Conservation (phyloP, 2,329 filamentous ascomycete species). For the Alternaria postmessia region DNA sequence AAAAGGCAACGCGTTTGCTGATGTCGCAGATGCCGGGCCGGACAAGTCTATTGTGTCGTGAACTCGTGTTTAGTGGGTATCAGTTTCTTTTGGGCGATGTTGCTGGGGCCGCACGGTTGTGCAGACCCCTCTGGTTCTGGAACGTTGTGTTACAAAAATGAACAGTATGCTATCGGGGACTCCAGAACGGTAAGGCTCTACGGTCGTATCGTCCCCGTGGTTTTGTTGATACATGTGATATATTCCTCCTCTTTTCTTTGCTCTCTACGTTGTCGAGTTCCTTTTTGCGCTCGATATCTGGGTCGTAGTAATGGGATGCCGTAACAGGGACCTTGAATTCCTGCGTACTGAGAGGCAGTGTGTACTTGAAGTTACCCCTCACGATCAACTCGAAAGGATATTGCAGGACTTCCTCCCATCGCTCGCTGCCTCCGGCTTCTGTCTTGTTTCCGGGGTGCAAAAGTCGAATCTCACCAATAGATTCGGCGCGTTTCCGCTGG, state of each 20-base stretch:
- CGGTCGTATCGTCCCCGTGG: conserved; percentile 42
- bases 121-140: conserved; percentile 22
- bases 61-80: conserved; percentile 50
- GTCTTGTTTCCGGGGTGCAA: conserved; percentile 87
- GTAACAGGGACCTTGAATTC: conserved; percentile 61
- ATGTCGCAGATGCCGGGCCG: conserved; percentile 13
- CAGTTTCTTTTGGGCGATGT: conserved; percentile 41
- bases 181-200: conserved; percentile 26
- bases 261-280: conserved; percentile 19
- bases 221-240: conserved; percentile 32
- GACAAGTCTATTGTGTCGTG: conserved; percentile 47
- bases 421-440: conserved; percentile 77
- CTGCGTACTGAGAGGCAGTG: conserved; percentile 66
- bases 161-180: conserved; percentile 25
- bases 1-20: conserved; percentile 9
- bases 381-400: conserved; percentile 95
- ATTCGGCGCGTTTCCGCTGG: conserved; percentile 73
- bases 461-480: conserved; percentile 84
- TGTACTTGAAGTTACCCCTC: conserved; percentile 88
- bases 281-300: conserved; percentile 47
- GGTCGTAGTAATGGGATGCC: conserved; percentile 49
- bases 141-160: conserved; percentile 31
- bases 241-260: conserved; percentile 18
- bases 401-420: conserved; percentile 90
- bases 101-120: conserved; percentile 20